phyloP scores from a whole-genome alignment of 257 asterid species.

The Leonotis leonurus region DNA sequence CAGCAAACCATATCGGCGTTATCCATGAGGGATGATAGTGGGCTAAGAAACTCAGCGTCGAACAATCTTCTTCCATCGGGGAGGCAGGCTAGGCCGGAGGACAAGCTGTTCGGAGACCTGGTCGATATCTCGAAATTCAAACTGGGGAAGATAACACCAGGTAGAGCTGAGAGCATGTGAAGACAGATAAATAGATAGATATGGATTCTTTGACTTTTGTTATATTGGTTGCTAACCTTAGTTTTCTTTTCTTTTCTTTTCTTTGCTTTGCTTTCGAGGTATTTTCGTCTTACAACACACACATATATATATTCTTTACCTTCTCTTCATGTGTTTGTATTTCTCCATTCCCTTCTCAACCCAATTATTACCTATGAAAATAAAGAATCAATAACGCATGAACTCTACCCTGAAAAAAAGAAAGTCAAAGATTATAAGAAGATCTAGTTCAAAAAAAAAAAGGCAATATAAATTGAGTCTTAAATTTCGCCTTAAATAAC shows the following conservation, averaged over 20 bases:
- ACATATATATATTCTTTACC: too few species aligned
- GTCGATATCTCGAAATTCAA: slow-evolving; percentile 50
- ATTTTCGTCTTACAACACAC: too few species aligned
- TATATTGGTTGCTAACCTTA: slow-evolving; percentile 22
- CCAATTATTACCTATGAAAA: too few species aligned
- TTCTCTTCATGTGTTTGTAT: too few species aligned
- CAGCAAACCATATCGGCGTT: slow-evolving; percentile 66
- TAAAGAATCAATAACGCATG: too few species aligned
- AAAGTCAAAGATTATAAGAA: too few species aligned
- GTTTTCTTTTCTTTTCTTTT: neutral
- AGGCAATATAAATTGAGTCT: too few species aligned
- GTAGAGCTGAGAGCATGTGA: slow-evolving; percentile 43
- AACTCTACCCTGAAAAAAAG: too few species aligned
- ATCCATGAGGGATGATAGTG: slow-evolving; percentile 61
- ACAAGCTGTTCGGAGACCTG: slow-evolving; percentile 58
- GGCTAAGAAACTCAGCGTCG: slow-evolving; percentile 32
- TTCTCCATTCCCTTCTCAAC: too few species aligned
- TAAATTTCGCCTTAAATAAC: too few species aligned
- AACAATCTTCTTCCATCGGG: slow-evolving; percentile 53
- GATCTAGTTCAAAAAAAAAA: too few species aligned
- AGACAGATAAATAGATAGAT: too few species aligned
- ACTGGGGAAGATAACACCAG: slow-evolving; percentile 27
- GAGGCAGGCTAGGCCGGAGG: slow-evolving; percentile 71
- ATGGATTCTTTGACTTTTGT: slow-evolving; percentile 3
- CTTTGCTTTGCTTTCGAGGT: neutral